Percentiles rank a stretch among this genome's conserved stretches.
Conservation (phyloP, 1,139 yeast species). For the Eremothecium gossypii region DNA sequence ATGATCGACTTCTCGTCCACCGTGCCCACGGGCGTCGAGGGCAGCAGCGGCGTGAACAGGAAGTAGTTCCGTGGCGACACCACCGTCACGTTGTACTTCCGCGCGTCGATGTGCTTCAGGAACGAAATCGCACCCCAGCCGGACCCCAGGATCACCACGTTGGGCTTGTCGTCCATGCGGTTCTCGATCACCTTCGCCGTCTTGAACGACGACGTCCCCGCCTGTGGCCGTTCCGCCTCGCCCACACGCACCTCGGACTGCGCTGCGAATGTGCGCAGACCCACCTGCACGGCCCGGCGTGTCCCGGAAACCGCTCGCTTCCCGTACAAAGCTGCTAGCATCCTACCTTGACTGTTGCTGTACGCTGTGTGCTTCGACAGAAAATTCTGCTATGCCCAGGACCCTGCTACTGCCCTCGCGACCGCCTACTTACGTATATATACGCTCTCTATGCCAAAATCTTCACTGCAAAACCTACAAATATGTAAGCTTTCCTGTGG, state of each 20-base stretch:
- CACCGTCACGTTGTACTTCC: constrained; percentile 77
- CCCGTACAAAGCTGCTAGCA: too few relatives aligned
- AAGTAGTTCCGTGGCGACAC: constrained; percentile 93
- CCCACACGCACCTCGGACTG: too few relatives aligned
- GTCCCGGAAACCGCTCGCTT: too few relatives aligned
- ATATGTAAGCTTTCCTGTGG: too few relatives aligned
- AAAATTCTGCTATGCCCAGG: background rate
- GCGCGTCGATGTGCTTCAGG: constrained; percentile 76
- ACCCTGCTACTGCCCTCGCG: too few relatives aligned
- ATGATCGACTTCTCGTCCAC: constrained; percentile 83
- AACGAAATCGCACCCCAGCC: constrained; percentile 91
- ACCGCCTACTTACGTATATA: too few relatives aligned
- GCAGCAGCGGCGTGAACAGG: constrained; percentile 86
- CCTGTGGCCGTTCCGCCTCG: constrained; percentile 8
- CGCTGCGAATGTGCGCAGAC: too few relatives aligned
- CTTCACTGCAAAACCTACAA: too few relatives aligned
- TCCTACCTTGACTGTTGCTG: too few relatives aligned
- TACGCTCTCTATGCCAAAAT: too few relatives aligned
- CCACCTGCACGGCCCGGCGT: too few relatives aligned
- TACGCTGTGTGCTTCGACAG: background rate
- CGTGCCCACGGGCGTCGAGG: constrained; percentile 91
- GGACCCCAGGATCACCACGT: constrained; percentile 61
- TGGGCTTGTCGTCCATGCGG: constrained; percentile 29
- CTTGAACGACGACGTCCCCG: constrained; percentile 35
- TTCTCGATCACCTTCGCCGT: constrained; percentile 32